Evolutionary conservation across 495 filamentous ascomycete genomes (phyloP).

Genomic region (Amniculicola lignicola): DNA sequence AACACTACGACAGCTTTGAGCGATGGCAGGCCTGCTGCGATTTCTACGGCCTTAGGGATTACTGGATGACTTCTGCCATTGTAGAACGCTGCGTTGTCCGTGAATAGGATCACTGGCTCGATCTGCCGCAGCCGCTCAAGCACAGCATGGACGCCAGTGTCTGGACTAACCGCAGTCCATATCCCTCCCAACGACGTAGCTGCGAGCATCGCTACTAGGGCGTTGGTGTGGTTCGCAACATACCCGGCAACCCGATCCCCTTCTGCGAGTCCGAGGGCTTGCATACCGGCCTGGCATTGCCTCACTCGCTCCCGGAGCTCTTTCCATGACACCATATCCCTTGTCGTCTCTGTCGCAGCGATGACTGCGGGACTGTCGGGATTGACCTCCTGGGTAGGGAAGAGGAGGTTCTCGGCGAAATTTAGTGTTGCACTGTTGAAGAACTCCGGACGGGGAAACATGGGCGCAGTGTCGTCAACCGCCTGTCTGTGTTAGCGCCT

Average conservation of each 20-base stretch:
- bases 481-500: conserved; percentile 51
- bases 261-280: conserved; percentile 57
- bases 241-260: conserved; percentile 80
- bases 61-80: conserved; percentile 80
- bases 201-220: conserved; percentile 82
- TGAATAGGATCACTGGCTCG: conserved; percentile 72
- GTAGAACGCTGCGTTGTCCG: conserved; percentile 82
- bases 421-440: conserved; percentile 77
- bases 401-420: conserved; percentile 90
- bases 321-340: conserved; percentile 73
- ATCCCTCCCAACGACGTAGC: conserved; percentile 77
- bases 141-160: conserved; percentile 76
- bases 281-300: conserved; percentile 66
- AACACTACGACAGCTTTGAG: conserved; percentile 69
- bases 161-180: conserved; percentile 85
- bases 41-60: conserved; percentile 66
- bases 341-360: conserved; percentile 66
- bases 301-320: conserved; percentile 75
- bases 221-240: conserved; percentile 80
- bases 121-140: conserved; percentile 82
- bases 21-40: conserved; percentile 60
- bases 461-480: conserved; percentile 57
- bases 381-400: conserved; percentile 58
- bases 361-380: conserved; percentile 63
- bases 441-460: conserved; percentile 85